phyloP scores from a whole-genome alignment of 2,329 filamentous ascomycete genomes.

The Colletotrichum chrysophilum region DNA sequence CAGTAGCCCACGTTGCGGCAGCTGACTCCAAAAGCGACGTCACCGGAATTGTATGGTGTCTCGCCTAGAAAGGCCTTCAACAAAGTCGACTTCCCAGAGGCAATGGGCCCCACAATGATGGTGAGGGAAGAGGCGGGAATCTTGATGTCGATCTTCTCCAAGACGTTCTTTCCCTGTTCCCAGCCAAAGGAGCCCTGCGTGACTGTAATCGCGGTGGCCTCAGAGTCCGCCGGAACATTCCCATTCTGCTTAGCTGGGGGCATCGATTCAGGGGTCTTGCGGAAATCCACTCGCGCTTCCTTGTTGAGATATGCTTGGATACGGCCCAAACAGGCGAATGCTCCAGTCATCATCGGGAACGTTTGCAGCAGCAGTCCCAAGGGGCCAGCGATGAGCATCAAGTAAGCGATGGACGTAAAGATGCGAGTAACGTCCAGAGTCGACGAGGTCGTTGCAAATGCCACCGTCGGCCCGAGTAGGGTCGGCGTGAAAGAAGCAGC shows the following conservation, averaged over 20 bases:
- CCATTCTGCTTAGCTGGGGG: neutral
- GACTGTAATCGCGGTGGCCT: neutral
- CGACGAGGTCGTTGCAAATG: conserved; percentile 32
- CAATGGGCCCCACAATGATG: conserved; percentile 44
- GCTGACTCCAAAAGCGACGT: conserved; percentile 14
- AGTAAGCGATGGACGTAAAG: conserved; percentile 38
- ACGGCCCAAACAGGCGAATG: conserved; percentile 35
- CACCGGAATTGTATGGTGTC: conserved; percentile 23
- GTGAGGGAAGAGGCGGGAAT: conserved; percentile 36
- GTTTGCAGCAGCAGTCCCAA: conserved; percentile 34
- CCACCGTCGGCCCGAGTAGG: conserved; percentile 36
- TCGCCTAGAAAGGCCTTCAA: conserved; percentile 40
- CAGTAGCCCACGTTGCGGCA: conserved; percentile 32
- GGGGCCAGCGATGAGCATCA: conserved; percentile 37
- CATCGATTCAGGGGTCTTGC: neutral
- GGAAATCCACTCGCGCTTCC: conserved; percentile 26
- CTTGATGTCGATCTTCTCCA: conserved; percentile 34
- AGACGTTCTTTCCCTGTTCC: conserved; percentile 26
- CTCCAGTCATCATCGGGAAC: conserved; percentile 33
- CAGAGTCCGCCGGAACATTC: too few relatives aligned
- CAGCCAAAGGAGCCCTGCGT: conserved; percentile 35
- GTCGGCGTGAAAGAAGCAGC: conserved; percentile 38
- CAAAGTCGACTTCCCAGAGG: conserved; percentile 43
- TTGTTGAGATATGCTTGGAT: conserved; percentile 41
- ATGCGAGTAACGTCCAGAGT: conserved; percentile 31